Conservation (phyloP, 352 stramenopile species). For the Pythium rhizo-oryzae region DNA sequence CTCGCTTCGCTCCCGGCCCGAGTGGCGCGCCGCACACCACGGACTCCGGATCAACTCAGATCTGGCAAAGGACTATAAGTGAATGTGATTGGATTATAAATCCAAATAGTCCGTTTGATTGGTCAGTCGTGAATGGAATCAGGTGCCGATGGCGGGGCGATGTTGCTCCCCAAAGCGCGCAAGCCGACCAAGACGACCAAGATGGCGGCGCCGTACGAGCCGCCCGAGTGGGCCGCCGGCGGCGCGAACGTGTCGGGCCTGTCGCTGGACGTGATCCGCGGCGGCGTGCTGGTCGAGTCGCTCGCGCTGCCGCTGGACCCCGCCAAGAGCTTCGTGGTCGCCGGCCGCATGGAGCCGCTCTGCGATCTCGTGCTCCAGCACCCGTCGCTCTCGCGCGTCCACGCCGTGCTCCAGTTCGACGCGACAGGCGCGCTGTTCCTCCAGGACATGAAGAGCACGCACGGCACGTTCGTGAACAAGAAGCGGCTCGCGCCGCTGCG, state of each 20-base stretch:
- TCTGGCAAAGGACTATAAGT: too few species aligned
- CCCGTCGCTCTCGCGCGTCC: constrained; percentile 73
- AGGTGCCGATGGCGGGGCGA: too few species aligned
- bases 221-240: constrained; percentile 49
- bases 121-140: too few species aligned
- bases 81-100: too few species aligned
- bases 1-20: background rate
- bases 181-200: background rate
- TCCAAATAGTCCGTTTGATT: too few species aligned
- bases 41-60: constrained; percentile 1
- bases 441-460: constrained; percentile 73
- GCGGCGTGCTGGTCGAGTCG: constrained; percentile 53
- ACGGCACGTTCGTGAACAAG: constrained; percentile 90
- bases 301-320: constrained; percentile 38
- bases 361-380: constrained; percentile 79
- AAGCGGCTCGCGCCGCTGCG: constrained; percentile 43
- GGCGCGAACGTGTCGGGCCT: constrained; percentile 57
- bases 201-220: constrained; percentile 36
- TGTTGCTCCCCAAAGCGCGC: too few species aligned
- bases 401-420: constrained; percentile 78
- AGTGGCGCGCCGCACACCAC: background rate
- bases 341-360: constrained; percentile 54
- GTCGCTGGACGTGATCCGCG: constrained; percentile 75
- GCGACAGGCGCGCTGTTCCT: constrained; percentile 68
- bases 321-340: constrained; percentile 49